Evolutionary conservation across 805 yeast genomes (phyloP).

Genomic region (Hanseniaspora thailandica): DNA sequence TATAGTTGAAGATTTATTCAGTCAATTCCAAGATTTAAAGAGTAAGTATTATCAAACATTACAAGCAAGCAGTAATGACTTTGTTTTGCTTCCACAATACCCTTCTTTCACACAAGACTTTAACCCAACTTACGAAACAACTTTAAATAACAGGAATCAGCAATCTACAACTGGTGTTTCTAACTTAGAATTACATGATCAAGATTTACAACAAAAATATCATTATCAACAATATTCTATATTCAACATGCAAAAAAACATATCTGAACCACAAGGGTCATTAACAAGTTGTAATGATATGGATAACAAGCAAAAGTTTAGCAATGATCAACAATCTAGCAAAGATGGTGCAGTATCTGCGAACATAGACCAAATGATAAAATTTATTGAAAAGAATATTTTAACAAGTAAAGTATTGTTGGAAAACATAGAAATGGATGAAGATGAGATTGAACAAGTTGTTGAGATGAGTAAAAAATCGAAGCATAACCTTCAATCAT

Average conservation of each 20-base stretch:
- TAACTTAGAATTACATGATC: background rate
- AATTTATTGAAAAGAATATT: background rate
- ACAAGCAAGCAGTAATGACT: background rate
- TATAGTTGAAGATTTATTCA: background rate
- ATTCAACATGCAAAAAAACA: background rate
- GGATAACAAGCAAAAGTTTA: background rate
- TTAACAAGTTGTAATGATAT: background rate
- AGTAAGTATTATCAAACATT: background rate
- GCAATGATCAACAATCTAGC: constrained; percentile 1
- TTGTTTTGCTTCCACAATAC: background rate
- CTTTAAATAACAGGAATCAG: background rate
- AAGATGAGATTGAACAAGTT: background rate
- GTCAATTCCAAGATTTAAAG: background rate
- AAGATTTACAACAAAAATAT: background rate
- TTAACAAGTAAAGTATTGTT: background rate
- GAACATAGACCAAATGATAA: background rate
- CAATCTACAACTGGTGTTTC: background rate
- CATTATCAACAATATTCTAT: background rate
- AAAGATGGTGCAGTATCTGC: background rate
- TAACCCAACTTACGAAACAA: background rate
- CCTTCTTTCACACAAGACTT: background rate
- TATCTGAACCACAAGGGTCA: background rate
- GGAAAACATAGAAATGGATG: background rate
- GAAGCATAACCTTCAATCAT: background rate
- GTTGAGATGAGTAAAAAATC: background rate